Evolutionary conservation across 2,329 filamentous ascomycete genomes (phyloP).

Genomic region (Xylariales sp.): DNA sequence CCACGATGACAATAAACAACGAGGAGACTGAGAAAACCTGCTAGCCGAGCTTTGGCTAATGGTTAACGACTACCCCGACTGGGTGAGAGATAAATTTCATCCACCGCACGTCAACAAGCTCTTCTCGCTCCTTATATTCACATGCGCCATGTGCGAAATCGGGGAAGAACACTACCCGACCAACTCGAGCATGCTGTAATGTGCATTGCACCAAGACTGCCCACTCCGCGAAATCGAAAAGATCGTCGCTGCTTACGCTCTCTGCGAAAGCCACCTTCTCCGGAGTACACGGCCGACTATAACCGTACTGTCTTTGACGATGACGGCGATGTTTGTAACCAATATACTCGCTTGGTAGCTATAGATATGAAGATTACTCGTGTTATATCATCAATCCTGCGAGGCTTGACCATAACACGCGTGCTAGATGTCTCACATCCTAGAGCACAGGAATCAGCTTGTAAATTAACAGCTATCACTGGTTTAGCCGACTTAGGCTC

Average conservation of each 20-base stretch:
- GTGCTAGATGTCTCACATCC: too few relatives aligned
- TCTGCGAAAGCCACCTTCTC: too few relatives aligned
- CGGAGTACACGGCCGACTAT: too few relatives aligned
- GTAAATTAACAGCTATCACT: too few relatives aligned
- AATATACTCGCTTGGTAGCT: too few relatives aligned
- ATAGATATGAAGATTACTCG: too few relatives aligned
- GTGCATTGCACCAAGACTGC: background rate
- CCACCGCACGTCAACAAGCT: background rate
- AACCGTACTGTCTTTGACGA: too few relatives aligned
- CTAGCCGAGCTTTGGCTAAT: slow-evolving; percentile 5
- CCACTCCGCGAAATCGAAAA: background rate
- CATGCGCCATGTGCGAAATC: background rate
- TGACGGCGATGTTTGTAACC: too few relatives aligned
- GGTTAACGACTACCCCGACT: background rate
- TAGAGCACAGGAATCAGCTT: background rate
- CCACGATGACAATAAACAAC: background rate
- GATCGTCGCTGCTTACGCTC: background rate
- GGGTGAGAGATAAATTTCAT: background rate
- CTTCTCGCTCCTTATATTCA: background rate
- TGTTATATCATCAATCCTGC: too few relatives aligned
- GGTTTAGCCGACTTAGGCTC: too few relatives aligned
- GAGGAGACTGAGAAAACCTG: background rate
- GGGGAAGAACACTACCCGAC: too few relatives aligned
- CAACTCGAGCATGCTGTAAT: background rate
- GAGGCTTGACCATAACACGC: too few relatives aligned